Evolutionary conservation across 2,329 filamentous ascomycete species (phyloP), one percentile per base, ranked within the genome.

Genomic region (Domatiomyces catenatus): DNA sequence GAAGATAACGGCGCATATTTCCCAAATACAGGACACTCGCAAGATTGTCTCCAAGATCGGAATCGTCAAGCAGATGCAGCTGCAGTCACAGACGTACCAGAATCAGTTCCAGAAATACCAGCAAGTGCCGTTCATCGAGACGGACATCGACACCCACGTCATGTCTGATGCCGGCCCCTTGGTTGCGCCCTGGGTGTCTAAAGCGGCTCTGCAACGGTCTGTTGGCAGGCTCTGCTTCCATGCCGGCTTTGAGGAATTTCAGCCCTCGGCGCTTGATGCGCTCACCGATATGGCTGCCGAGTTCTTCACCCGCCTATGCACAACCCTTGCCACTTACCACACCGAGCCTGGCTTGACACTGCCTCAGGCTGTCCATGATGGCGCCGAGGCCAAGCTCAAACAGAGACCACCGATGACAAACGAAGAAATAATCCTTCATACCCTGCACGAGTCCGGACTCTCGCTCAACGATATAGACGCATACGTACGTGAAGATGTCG

Each of bases 51-150:
- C 88, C 8, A 98, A 96, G 69, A 94, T 98, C 64, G 83, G 86
- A 47, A 87, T 98, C 54, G 92, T 98, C 64, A 98, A 96, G 71
- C 92, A 98, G 70, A 98, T 98, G 92, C 92, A 98, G 69, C 80
- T 96, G 49, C 92, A 98, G 66, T 86, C 88, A 48, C 92, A 95
- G 77, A 85, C 94, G 64, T 98, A 98, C 64, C 85, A 89, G 62
- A 98, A 98, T 62, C 92, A 98, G 66, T 98, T 98, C 61, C 88
- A 90, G 57, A 95, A 94, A 68, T 94, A 94, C 63, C 86, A 94
- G 55, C 85, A 85, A 0, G 83, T 90, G 63, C 86, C 87, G 0
- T 95, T 98, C 56, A 70, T 83, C 17, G 92, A 98, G 67, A 75
- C 79, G 43, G 92, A 96, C 62, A 81, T 92, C 48, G 83, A 88